Evolutionary conservation across 2,329 filamentous ascomycete genomes (phyloP).

Genomic region (Fusarium stilboides): DNA sequence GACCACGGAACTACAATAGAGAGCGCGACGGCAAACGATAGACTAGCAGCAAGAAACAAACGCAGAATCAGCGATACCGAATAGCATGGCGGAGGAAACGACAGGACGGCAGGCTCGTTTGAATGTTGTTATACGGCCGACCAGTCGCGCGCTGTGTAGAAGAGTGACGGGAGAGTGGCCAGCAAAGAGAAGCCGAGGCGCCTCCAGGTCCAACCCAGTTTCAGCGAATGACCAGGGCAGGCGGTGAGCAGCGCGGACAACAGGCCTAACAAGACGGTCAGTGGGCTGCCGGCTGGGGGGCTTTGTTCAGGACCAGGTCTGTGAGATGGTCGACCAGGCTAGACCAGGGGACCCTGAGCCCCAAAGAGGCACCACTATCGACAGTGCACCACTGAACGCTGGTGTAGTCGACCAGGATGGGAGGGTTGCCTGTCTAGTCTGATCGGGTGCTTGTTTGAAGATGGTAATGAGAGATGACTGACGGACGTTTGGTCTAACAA

Average conservation of each 20-base stretch:
- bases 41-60: constrained; percentile 48
- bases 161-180: constrained; percentile 41
- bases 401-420: constrained; percentile 25
- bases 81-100: constrained; percentile 49
- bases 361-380: constrained; percentile 37
- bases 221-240: constrained; percentile 48
- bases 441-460: constrained; percentile 38
- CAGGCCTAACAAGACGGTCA: constrained; percentile 44
- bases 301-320: constrained; percentile 37
- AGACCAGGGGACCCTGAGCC: constrained; percentile 43
- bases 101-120: constrained; percentile 39
- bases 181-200: constrained; percentile 33
- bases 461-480: constrained; percentile 30
- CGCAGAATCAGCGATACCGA: constrained; percentile 40
- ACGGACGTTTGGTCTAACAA: constrained; percentile 27
- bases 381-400: constrained; percentile 33
- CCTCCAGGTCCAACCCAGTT: constrained; percentile 18
- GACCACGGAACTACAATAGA: constrained; percentile 40
- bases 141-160: constrained; percentile 47
- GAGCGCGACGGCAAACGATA: constrained; percentile 41
- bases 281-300: constrained; percentile 35
- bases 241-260: constrained; percentile 47
- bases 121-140: constrained; percentile 46
- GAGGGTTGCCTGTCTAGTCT: constrained; percentile 29
- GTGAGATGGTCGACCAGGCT: constrained; percentile 42